Evolutionary conservation across 2,329 filamentous ascomycete species (phyloP).

Genomic region (Scytalidium sp.): DNA sequence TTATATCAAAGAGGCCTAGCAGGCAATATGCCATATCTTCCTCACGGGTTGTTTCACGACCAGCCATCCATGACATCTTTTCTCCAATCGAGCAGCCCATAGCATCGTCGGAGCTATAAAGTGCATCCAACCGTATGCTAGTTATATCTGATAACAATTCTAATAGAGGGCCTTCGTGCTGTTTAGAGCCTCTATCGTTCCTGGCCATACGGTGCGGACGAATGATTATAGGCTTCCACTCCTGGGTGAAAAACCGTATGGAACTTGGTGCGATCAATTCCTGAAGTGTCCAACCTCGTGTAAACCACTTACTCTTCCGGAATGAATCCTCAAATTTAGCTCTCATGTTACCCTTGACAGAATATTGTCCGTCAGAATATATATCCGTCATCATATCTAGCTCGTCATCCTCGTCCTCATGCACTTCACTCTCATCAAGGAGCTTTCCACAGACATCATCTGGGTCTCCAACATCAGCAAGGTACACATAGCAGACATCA

Average conservation of each 20-base stretch:
- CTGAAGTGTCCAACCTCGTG: no score
- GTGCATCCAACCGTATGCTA: slow-evolving; percentile 4
- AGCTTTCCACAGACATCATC: background rate
- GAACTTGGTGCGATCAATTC: background rate
- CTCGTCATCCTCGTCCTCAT: background rate
- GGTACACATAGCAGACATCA: slow-evolving; percentile 8
- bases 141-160: slow-evolving; percentile 3
- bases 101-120: slow-evolving; percentile 1
- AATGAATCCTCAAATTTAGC: background rate
- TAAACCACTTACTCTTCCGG: background rate
- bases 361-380: background rate
- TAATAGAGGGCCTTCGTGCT: background rate
- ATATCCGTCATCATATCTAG: background rate
- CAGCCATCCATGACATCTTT: slow-evolving; percentile 39
- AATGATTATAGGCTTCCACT: background rate
- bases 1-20: slow-evolving; percentile 35
- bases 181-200: background rate
- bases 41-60: slow-evolving; percentile 27
- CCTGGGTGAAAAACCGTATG: background rate
- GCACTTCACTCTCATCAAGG: background rate
- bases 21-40: slow-evolving; percentile 44
- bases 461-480: background rate
- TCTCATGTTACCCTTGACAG: background rate
- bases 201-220: background rate
- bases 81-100: slow-evolving; percentile 24